Base-by-base conservation (phyloP, 257 asterid genomes). In the Primulina eburnea region DNA sequence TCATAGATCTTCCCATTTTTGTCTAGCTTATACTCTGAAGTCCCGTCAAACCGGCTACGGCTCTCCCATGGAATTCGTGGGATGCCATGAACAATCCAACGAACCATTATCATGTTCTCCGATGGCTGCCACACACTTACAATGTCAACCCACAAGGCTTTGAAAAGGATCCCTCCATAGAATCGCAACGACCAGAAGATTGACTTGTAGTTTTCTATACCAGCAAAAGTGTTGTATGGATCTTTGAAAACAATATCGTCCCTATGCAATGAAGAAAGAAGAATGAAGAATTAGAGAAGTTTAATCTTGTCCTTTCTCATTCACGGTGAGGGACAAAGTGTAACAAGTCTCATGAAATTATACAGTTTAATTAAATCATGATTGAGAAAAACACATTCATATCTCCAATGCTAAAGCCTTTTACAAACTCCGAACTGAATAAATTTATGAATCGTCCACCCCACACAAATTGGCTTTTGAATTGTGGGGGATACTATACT, bases 1-100 rank as follows among this genome's bases (percentile, higher is more conserved):
- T 93, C 97, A 43, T 89, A 91, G 67, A 93, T 93, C 84, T 93
- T 93, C 74, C 99, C 99, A 50, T 81, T 83, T 86, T 86, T 88
- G 64, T 93, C 99, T 12, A 93, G 96, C 83, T 93, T 93, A 86
- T 91, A 93, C 87, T 90, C 99, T 40, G 99, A 93, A 76, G 97
- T 93, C 7, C 95, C 97, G 71, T 93, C 99, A 52, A 93, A 93
- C 78, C 97, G 88, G 75, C 96, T 83, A 38, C 75, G 90, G 58
- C 92, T 82, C 88, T 93, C 99, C 99, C 99, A 93, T 50, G 95
- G 97, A 64, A 91, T 81, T 50, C 97, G 84, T 37, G 92, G 97
- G 59, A 89, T 78, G 76, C 97, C 99, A 30, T 90, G 96, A 64
- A 82, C 96, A 20, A 96, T 89, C 97, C 97, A 93, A 69, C 99